Percentiles rank a stretch among this genome's conserved stretches.
Evolutionary conservation across 2,329 filamentous ascomycete species (phyloP).

Genomic region (Alternaria sp.): DNA sequence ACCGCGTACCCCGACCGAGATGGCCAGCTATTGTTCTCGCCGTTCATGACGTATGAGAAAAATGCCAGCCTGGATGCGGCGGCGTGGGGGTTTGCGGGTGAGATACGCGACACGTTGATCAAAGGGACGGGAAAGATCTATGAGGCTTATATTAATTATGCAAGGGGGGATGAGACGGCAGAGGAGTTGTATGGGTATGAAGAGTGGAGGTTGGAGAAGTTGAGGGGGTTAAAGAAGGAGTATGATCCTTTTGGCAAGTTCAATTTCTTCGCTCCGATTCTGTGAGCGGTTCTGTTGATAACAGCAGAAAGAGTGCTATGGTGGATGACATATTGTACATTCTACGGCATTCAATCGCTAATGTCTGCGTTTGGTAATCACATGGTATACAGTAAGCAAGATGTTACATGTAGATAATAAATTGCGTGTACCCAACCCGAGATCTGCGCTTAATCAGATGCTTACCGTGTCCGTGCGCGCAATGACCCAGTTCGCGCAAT

Average conservation of each 20-base stretch:
- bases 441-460: constrained; percentile 19
- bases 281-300: background rate
- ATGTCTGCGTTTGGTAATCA: background rate
- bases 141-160: constrained; percentile 48
- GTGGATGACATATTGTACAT: background rate
- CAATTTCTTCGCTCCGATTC: constrained; percentile 41
- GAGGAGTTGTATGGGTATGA: constrained; percentile 49
- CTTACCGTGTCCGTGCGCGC: constrained; percentile 7
- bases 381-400: background rate
- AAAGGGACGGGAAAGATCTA: constrained; percentile 20
- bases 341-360: background rate
- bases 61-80: constrained; percentile 27
- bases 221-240: constrained; percentile 44
- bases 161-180: constrained; percentile 38
- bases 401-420: background rate
- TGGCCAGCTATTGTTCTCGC: constrained; percentile 23
- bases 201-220: constrained; percentile 43
- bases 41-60: constrained; percentile 25
- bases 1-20: constrained; percentile 34
- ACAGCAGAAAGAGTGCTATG: background rate
- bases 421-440: constrained; percentile 4
- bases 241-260: constrained; percentile 47
- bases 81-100: constrained; percentile 20
- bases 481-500: too few species aligned
- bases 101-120: constrained; percentile 22